Evolutionary conservation across 306 rosid genomes (phyloP), one percentile per base, ranked within the genome.

Genomic region (Corylus americana): DNA sequence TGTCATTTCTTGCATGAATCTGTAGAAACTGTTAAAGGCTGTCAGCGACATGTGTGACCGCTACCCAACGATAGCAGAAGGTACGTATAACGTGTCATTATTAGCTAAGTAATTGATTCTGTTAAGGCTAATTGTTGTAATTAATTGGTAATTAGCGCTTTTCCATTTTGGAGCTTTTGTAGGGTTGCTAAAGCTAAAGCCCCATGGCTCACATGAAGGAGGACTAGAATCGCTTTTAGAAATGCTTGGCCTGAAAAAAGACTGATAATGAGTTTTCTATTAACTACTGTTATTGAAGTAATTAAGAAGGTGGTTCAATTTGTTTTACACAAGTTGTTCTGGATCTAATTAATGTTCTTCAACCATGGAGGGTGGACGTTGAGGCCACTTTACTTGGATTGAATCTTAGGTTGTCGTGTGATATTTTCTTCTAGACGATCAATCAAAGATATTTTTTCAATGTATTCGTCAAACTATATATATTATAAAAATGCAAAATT

Each of bases 21-120:
- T 83, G 86, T 55, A 90, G 94, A 86, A 86, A 74, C 4, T 86
- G 49, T 16, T 90, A 14, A 90, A 85, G 74, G 63, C 84, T 58
- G 17, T 78, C 12, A 57, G 82, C 61, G 70, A 66, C 2, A 16
- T 85, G 44, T 73, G 86, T 55, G 94, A 90, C 70, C 85, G 63
- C 75, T 88, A 90, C 77, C 92, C 92, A 27, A 27, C 59, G 11
- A 55, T 79, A 35, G 94, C 87, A 42, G 61, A 75, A 70, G 88
- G 94, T 86, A 86, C 51, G 79, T 48, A n/a, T 53, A 7, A 31
- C 35, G 10, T 47, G 49, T 50, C 29, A 67, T 67, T 37, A 7
- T 39, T 67, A n/a, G 14, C 25, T 67, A 5, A 31, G 35, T 31
- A 10, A 1, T n/a, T n/a, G 13, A 48, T 48, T 48, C 1, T 8